Conservation (phyloP, 2,329 filamentous ascomycete genomes). For the Fusarium sp. region DNA sequence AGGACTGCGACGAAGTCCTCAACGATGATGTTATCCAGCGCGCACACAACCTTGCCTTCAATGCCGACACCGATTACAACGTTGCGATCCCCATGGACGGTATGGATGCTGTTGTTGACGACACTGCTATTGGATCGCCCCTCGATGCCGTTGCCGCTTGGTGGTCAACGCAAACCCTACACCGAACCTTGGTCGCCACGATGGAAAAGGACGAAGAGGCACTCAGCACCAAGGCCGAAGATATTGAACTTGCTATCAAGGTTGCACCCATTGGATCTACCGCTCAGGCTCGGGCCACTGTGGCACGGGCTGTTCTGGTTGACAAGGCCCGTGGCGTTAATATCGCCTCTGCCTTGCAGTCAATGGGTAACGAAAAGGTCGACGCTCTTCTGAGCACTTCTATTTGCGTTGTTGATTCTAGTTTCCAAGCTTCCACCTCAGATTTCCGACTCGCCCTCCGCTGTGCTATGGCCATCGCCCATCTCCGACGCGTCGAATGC, state of each 20-base stretch:
- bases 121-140: conserved; percentile 85
- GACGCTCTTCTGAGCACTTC: conserved; percentile 44
- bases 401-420: conserved; percentile 60
- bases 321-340: conserved; percentile 66
- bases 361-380: conserved; percentile 55
- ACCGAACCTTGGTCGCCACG: conserved; percentile 74
- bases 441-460: conserved; percentile 69
- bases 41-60: conserved; percentile 91
- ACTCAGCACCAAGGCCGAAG: conserved; percentile 47
- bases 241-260: conserved; percentile 76
- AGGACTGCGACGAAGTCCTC: conserved; percentile 85
- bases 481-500: conserved; percentile 62
- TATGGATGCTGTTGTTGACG: conserved; percentile 86
- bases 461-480: conserved; percentile 71
- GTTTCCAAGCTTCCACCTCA: conserved; percentile 56
- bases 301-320: conserved; percentile 69
- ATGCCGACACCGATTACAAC: conserved; percentile 78
- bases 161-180: conserved; percentile 83
- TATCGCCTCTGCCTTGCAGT: conserved; percentile 68
- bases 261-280: conserved; percentile 83
- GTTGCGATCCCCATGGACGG: conserved; percentile 73
- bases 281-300: conserved; percentile 71
- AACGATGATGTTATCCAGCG: conserved; percentile 82
- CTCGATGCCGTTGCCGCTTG: conserved; percentile 92
- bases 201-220: conserved; percentile 64